Evolutionary conservation across 805 yeast species (phyloP).

Genomic region (Ogataea henricii): DNA sequence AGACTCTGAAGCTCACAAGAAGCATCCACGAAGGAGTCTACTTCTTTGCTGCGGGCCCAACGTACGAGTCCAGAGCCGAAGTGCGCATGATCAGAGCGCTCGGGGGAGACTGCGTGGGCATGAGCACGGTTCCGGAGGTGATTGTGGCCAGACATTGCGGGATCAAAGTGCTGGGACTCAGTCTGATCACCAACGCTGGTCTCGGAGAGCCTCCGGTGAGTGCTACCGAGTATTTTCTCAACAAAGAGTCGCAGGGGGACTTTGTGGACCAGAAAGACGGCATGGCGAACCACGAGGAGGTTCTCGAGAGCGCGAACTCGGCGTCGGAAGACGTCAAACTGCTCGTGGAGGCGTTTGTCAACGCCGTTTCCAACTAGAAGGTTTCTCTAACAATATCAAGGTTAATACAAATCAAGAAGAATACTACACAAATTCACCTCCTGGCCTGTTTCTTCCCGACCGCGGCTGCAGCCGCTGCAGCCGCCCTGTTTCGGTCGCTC

Average conservation of each 20-base stretch:
- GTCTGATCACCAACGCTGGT: conserved; percentile 83
- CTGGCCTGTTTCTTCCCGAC: conserved; percentile 16
- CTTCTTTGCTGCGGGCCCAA: conserved; percentile 86
- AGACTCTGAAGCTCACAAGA: conserved; percentile 49
- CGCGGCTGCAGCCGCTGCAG: conserved; percentile 28
- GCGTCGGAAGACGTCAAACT: conserved; percentile 82
- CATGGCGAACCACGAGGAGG: conserved; percentile 91
- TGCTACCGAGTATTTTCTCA: conserved; percentile 48
- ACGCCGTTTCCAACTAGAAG: conserved; percentile 6
- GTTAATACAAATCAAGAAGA: conserved; percentile 4
- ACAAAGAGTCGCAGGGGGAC: conserved; percentile 30
- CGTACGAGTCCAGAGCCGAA: conserved; percentile 92
- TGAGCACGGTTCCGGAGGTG: conserved; percentile 98
- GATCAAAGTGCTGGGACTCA: conserved; percentile 77
- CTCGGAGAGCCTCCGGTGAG: conserved; percentile 69
- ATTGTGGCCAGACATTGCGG: conserved; percentile 90
- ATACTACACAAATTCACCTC: conserved; percentile 2
- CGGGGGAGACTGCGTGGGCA: conserved; percentile 96
- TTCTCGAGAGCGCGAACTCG: conserved; percentile 72
- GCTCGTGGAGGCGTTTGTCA: conserved; percentile 63
- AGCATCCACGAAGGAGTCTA: conserved; percentile 84
- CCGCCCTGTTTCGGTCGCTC: conserved; percentile 12
- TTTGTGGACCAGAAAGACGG: conserved; percentile 55
- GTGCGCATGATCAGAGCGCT: conserved; percentile 65
- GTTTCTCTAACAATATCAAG: background rate